Percentiles rank a stretch among this genome's conserved stretches.
Evolutionary conservation across 192 early-diverging fungal species (phyloP).

Genomic region (Pilaira anomala): DNA sequence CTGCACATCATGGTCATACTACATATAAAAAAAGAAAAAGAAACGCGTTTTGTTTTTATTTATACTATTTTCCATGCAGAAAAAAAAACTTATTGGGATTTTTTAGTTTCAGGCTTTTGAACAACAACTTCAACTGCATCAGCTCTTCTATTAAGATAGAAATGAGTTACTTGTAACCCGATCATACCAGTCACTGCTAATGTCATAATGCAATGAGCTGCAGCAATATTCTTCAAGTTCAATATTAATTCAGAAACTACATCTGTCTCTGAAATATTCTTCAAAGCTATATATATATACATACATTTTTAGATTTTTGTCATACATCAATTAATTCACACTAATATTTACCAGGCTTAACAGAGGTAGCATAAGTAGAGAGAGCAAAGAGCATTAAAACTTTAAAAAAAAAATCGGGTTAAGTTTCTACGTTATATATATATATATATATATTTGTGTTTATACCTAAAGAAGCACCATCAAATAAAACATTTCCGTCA

Average conservation of each 20-base stretch:
- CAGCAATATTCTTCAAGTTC: slow-evolving; percentile 28
- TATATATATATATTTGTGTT: no score
- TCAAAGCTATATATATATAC: slow-evolving; percentile 2
- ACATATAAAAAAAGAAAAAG: no score
- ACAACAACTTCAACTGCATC: background rate
- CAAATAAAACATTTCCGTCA: slow-evolving; percentile 29
- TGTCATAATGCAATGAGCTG: slow-evolving; percentile 28
- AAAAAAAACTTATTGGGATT: no score
- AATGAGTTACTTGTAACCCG: slow-evolving; percentile 33
- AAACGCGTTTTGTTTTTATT: no score
- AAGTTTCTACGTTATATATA: background rate
- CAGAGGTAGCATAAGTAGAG: slow-evolving; percentile 29
- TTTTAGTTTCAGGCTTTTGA: slow-evolving; percentile 5
- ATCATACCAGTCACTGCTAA: slow-evolving; percentile 34
- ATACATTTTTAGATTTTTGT: background rate
- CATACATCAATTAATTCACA: background rate
- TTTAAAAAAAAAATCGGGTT: background rate
- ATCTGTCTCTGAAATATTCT: slow-evolving; percentile 5
- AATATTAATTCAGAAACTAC: background rate
- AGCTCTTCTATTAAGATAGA: slow-evolving; percentile 15
- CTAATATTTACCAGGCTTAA: slow-evolving; percentile 24
- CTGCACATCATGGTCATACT: no score
- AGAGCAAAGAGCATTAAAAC: slow-evolving; percentile 28
- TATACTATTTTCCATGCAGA: no score
- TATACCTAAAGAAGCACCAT: slow-evolving; percentile 33